Percentiles rank a stretch among this genome's conserved stretches.
These are phyloP conservation scores for Ophiostoma tasmaniense DNA, from an alignment of 2,329 filamentous ascomycete species.

Conservation along the genomic window DNA sequence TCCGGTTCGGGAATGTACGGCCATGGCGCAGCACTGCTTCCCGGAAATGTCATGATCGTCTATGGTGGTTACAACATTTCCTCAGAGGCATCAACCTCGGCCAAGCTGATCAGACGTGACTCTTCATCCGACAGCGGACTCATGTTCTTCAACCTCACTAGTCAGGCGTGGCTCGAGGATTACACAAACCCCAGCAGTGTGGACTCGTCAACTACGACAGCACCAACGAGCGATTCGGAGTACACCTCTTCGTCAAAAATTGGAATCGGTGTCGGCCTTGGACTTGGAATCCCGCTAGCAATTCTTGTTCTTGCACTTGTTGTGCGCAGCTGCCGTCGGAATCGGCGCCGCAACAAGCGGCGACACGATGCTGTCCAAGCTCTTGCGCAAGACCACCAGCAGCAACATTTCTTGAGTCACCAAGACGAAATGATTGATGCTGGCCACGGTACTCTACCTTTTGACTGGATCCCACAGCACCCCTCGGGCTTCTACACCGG, in stretches of 20 bases:
- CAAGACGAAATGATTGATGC: constrained; percentile 41
- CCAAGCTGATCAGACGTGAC: constrained; percentile 4
- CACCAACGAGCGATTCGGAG: constrained; percentile 16
- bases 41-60: constrained; percentile 61
- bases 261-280: constrained; percentile 57
- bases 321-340: constrained; percentile 36
- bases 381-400: constrained; percentile 41
- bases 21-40: constrained; percentile 54
- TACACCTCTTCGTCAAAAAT: constrained; percentile 35
- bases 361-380: constrained; percentile 40
- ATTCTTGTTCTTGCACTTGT: constrained; percentile 36
- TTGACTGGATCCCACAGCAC: constrained; percentile 26
- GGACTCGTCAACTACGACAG: background rate
- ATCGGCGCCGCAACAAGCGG: constrained; percentile 28
- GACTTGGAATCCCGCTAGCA: constrained; percentile 50
- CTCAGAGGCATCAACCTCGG: background rate
- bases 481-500: constrained; percentile 38
- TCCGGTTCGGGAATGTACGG: constrained; percentile 46
- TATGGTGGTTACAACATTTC: constrained; percentile 52
- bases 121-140: constrained; percentile 22
- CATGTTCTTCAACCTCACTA: constrained; percentile 50
- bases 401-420: constrained; percentile 35
- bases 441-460: constrained; percentile 27
- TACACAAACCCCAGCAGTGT: constrained; percentile 37
- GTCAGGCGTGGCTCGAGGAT: constrained; percentile 42